Conservation (phyloP, 129 eudicot genomes). For the Lactuca saligna region DNA sequence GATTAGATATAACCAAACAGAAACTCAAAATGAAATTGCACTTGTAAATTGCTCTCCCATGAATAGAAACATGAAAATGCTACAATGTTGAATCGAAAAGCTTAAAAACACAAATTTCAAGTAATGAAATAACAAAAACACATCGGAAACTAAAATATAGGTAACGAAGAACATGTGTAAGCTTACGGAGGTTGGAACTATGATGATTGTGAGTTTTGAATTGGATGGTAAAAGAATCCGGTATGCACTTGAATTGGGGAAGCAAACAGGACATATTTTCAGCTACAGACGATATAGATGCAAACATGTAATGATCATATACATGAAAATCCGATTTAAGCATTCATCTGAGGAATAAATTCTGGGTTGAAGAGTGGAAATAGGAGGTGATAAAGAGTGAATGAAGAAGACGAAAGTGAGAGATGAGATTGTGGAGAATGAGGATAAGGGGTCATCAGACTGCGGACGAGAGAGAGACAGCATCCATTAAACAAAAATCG, state of each 20-base stretch:
- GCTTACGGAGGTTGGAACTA: slow-evolving; percentile 42
- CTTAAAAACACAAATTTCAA: background rate
- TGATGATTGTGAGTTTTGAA: slow-evolving; percentile 46
- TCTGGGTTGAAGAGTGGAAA: background rate
- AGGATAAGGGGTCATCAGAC: slow-evolving; percentile 29
- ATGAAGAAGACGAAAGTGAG: slow-evolving; percentile 25
- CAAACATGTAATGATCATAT: slow-evolving; percentile 19
- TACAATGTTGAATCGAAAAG: slow-evolving; percentile 27
- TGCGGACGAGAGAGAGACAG: slow-evolving; percentile 30
- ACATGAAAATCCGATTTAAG: slow-evolving; percentile 10
- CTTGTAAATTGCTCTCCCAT: background rate
- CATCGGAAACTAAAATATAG: slow-evolving; percentile 6
- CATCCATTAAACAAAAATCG: background rate
- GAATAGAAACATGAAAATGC: slow-evolving; percentile 2
- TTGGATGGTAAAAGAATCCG: slow-evolving; percentile 61
- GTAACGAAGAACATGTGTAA: slow-evolving; percentile 3
- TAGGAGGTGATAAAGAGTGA: slow-evolving; percentile 14
- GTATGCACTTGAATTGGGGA: slow-evolving; percentile 89
- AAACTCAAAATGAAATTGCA: background rate
- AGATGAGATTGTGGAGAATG: slow-evolving; percentile 19
- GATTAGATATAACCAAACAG: too few relatives aligned
- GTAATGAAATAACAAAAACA: background rate
- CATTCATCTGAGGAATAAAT: background rate
- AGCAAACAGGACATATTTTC: slow-evolving; percentile 82
- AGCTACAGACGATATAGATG: slow-evolving; percentile 12